Conservation (phyloP, 306 rosid genomes). For the Cicer yamashitae region DNA sequence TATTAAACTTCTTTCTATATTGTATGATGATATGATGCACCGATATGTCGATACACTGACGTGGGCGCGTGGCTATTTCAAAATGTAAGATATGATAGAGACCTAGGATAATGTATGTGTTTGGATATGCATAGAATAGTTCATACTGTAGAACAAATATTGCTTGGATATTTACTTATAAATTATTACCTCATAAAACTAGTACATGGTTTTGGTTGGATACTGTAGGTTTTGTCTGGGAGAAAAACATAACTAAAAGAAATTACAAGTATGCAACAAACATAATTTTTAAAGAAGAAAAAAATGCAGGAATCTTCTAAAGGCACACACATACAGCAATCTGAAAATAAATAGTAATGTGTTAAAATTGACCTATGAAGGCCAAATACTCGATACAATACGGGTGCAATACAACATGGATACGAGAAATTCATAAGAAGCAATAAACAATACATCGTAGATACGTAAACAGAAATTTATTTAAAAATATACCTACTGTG, state of each 20-base stretch:
- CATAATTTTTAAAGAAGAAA: background rate
- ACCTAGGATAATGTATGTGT: background rate
- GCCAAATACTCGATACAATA: background rate
- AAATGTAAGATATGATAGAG: background rate
- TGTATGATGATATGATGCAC: background rate
- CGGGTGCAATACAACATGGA: background rate
- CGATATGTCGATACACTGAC: background rate
- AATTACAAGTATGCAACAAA: background rate
- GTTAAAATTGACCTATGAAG: background rate
- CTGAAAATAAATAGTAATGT: background rate
- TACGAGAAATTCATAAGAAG: background rate
- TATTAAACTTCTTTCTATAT: background rate
- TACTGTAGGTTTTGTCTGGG: background rate
- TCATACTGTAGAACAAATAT: background rate
- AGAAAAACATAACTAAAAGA: background rate
- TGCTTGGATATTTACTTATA: background rate
- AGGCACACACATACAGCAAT: background rate
- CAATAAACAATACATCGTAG: background rate
- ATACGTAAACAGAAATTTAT: background rate
- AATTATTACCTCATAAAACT: background rate
- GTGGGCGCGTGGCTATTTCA: background rate
- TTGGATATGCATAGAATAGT: background rate
- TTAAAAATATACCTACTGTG: background rate
- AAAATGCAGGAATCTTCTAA: background rate
- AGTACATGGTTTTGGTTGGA: conserved; percentile 5